phyloP scores from a whole-genome alignment of 345 rosid genomes.

The Eutrema japonicum region DNA sequence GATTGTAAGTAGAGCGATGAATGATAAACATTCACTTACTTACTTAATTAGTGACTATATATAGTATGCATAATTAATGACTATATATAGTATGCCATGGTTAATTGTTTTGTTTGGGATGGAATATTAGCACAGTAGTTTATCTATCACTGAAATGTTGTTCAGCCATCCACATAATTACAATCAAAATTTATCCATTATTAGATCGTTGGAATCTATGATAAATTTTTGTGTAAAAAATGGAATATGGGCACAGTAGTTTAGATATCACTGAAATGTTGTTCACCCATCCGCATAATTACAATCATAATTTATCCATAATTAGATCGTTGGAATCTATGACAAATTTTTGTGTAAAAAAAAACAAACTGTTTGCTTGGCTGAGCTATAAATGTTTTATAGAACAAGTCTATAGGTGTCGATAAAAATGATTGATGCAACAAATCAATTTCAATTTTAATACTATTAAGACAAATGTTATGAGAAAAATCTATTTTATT shows the following conservation, averaged over 20 bases:
- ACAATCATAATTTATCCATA: neutral
- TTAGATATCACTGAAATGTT: neutral
- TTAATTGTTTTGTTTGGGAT: conserved; percentile 19
- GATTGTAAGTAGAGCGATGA: conserved; percentile 13
- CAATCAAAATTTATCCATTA: neutral
- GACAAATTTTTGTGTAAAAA: neutral
- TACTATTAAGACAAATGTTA: neutral
- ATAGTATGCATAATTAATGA: neutral
- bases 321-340: conserved; percentile 10
- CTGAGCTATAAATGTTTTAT: neutral
- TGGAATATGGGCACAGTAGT: neutral
- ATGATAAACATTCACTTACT: neutral
- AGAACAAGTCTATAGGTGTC: neutral
- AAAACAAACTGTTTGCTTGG: neutral
- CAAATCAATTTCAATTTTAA: neutral
- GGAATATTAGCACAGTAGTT: neutral
- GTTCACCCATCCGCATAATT: conserved; percentile 16
- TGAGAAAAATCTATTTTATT: neutral
- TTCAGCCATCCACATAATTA: conserved; percentile 14
- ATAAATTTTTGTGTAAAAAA: neutral
- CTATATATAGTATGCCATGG: conserved; percentile 1
- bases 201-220: conserved; percentile 10
- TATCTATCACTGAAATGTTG: neutral
- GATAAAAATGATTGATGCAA: neutral
- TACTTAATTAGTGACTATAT: neutral